phyloP scores from a whole-genome alignment of 2,329 filamentous ascomycete species.

The Talaromyces sp. region DNA sequence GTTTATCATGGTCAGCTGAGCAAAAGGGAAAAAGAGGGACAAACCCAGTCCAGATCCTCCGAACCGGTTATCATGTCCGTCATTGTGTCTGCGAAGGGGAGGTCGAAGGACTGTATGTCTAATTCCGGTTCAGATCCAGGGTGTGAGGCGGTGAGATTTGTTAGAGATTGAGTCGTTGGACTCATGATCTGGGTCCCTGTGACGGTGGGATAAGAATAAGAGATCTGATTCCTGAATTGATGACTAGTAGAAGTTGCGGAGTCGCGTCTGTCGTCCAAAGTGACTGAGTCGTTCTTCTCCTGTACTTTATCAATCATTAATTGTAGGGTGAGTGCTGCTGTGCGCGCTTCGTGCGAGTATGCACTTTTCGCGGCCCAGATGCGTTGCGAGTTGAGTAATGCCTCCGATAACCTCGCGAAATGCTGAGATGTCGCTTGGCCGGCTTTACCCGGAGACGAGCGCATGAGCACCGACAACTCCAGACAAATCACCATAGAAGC shows the following conservation, averaged over 20 bases:
- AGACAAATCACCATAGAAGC: conserved; percentile 58
- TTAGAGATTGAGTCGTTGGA: no score
- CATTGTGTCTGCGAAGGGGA: conserved; percentile 22
- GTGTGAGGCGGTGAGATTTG: no score
- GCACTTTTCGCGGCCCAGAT: conserved; percentile 19
- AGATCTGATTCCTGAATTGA: background rate
- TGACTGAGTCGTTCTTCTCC: background rate
- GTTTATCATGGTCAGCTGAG: background rate
- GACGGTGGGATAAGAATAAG: no score
- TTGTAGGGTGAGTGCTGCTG: conserved; percentile 20
- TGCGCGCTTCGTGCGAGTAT: conserved; percentile 18
- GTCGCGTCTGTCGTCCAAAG: background rate
- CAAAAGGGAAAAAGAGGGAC: background rate
- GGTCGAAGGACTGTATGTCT: background rate
- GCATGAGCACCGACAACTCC: conserved; percentile 20
- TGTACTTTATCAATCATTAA: conserved; percentile 22
- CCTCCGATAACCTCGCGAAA: conserved; percentile 8
- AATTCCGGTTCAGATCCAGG: background rate
- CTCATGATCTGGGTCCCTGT: background rate
- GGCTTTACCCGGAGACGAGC: background rate
- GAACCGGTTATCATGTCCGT: conserved; percentile 24
- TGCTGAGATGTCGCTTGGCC: background rate
- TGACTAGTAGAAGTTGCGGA: background rate
- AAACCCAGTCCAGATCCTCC: conserved; percentile 23
- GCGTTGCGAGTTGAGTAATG: conserved; percentile 18